phyloP scores from a whole-genome alignment of 768 basidiomycete species.

The Phylloporus sp. region DNA sequence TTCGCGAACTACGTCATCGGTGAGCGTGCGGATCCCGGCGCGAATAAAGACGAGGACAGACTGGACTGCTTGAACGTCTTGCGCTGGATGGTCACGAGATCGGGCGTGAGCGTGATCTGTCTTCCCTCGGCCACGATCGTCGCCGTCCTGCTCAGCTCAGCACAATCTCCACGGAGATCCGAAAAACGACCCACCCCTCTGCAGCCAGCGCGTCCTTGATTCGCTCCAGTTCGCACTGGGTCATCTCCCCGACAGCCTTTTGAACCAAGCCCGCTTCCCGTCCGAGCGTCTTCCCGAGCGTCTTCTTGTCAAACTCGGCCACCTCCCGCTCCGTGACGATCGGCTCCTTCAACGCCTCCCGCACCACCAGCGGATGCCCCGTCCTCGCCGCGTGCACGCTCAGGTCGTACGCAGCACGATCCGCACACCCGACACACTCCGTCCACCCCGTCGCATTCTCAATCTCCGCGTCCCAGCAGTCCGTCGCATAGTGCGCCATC shows the following conservation, averaged over 20 bases:
- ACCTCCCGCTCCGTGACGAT: slow-evolving; percentile 76
- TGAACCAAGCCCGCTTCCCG: slow-evolving; percentile 68
- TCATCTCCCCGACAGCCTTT: slow-evolving; percentile 59
- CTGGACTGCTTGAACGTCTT: slow-evolving; percentile 87
- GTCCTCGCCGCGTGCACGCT: slow-evolving; percentile 84
- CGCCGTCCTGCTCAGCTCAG: slow-evolving; percentile 40
- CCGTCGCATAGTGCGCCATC: slow-evolving; percentile 99
- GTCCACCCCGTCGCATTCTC: slow-evolving; percentile 85
- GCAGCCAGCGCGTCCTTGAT: slow-evolving; percentile 69
- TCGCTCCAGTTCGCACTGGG: slow-evolving; percentile 57
- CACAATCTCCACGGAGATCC: slow-evolving; percentile 7
- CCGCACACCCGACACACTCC: slow-evolving; percentile 98
- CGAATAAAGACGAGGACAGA: slow-evolving; percentile 32
- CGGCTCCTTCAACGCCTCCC: slow-evolving; percentile 81
- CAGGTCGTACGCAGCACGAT: slow-evolving; percentile 95
- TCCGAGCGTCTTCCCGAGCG: slow-evolving; percentile 84
- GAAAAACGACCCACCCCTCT: slow-evolving; percentile 62
- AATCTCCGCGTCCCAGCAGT: slow-evolving; percentile 99
- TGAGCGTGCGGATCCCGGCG: slow-evolving; percentile 13
- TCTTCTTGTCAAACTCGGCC: slow-evolving; percentile 81
- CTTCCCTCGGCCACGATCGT: slow-evolving; percentile 57
- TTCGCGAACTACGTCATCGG: slow-evolving; percentile 68
- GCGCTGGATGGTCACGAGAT: slow-evolving; percentile 70
- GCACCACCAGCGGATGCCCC: slow-evolving; percentile 78
- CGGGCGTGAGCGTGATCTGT: slow-evolving; percentile 65